phyloP scores from a whole-genome alignment of 1,284 basidiomycete genomes.

The Sphaerobolus stellatus region DNA sequence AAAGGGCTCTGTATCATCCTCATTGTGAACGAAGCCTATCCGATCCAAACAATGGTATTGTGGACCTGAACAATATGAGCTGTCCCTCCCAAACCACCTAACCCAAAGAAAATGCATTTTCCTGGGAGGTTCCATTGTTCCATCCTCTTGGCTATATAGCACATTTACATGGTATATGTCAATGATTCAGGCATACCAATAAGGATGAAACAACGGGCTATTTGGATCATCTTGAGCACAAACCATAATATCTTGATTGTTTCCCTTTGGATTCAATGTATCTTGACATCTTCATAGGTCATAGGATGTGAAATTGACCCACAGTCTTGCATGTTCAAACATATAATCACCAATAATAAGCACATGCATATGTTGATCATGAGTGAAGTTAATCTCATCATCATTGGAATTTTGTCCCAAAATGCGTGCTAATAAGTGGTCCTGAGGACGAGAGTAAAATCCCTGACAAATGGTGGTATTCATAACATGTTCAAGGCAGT shows the following conservation, averaged over 20 bases:
- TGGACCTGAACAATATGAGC: not conserved
- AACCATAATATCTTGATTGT: slow-evolving; percentile 24
- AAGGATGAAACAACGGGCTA: slow-evolving; percentile 20
- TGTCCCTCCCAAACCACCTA: slow-evolving; percentile 13
- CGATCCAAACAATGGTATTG: slow-evolving; percentile 4
- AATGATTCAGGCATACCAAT: slow-evolving; percentile 37
- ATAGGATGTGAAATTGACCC: slow-evolving; percentile 47
- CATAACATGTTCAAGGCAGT: no score
- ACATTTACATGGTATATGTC: slow-evolving; percentile 37
- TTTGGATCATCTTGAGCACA: slow-evolving; percentile 18
- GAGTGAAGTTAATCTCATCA: slow-evolving; percentile 26
- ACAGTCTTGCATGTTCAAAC: slow-evolving; percentile 20
- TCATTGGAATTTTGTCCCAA: slow-evolving; percentile 24
- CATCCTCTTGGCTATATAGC: no score
- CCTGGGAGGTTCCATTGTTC: no score
- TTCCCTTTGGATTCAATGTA: slow-evolving; percentile 23
- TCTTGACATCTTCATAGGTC: slow-evolving; percentile 37
- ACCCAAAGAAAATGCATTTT: slow-evolving; percentile 18
- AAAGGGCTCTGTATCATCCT: slow-evolving; percentile 12
- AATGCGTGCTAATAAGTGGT: slow-evolving; percentile 29
- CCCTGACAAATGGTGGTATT: slow-evolving; percentile 14
- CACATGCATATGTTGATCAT: not conserved
- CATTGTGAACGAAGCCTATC: slow-evolving; percentile 9
- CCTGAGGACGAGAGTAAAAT: slow-evolving; percentile 30
- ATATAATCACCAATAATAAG: slow-evolving; percentile 17